Conservation (phyloP, 352 stramenopile species). For the Pythium periplocum region DNA sequence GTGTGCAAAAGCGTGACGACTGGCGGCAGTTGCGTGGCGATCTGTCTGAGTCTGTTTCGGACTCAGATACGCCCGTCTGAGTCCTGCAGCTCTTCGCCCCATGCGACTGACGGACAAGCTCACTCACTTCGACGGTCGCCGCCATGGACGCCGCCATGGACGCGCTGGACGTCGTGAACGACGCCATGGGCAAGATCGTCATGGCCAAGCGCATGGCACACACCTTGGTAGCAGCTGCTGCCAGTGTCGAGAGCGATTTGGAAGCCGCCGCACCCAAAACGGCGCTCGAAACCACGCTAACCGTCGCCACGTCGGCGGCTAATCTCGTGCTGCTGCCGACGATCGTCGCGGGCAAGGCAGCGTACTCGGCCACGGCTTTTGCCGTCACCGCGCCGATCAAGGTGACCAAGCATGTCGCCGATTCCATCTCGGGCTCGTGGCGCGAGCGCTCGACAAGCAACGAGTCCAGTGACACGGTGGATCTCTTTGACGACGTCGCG, state of each 20-base stretch:
- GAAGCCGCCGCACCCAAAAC: neutral
- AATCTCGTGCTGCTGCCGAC: constrained; percentile 60
- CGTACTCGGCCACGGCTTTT: constrained; percentile 49
- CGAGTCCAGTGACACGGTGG: constrained; percentile 5
- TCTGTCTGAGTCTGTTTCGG: no score
- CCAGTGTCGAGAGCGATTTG: neutral
- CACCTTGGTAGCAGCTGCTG: no score
- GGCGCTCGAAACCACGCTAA: constrained; percentile 46
- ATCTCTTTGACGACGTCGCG: constrained; percentile 34
- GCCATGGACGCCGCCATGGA: no score
- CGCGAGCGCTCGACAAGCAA: constrained; percentile 6
- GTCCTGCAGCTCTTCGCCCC: no score
- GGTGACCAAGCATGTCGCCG: constrained; percentile 43
- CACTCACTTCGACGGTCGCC: no score
- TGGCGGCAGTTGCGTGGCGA: no score
- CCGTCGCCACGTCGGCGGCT: constrained; percentile 48
- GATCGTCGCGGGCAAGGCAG: constrained; percentile 48
- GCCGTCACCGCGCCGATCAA: constrained; percentile 53
- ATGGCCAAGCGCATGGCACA: no score
- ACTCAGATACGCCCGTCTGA: no score
- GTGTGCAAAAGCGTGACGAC: no score
- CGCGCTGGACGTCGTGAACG: no score
- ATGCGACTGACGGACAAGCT: no score
- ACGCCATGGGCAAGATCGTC: no score
- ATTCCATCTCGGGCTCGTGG: constrained; percentile 25